Base-by-base conservation (phyloP, 2,329 filamentous ascomycete species). In the Fusarium agapanthi region DNA sequence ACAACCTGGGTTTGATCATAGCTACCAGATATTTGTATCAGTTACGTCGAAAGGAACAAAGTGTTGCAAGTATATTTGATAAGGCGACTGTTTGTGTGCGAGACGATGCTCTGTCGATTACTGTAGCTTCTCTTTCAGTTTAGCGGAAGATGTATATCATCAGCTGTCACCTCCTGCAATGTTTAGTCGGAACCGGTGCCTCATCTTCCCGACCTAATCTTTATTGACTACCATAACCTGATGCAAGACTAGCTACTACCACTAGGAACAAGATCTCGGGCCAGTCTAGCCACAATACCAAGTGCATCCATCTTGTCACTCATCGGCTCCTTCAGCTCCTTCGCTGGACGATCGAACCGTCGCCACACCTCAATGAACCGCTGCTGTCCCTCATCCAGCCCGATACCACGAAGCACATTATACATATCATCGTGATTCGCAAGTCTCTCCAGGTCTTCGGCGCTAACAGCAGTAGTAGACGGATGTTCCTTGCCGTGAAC, bases 21-120 rank as follows among this genome's bases (percentile, higher is more conserved):
- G 11, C 16, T 1, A 12, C 28, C 2, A 24, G 26, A 18, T 8
- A 24, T 10, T 18, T 14, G 7, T n/a, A 30, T 30, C 14, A 6
- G 10, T 8, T n/a, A n/a, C 9, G 11, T 0, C 12, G 20, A 22
- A 22, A 28, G 22, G 13, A 13, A 9, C 7, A 5, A 24, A 24
- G 2, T 0, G 24, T 4, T 26, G 8, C 12, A 26, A 20, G 5
- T 14, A 11, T 22, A 45, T 20, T 10, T 1, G 26, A 22, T 7
- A 5, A 22, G 44, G 0, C 9, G 15, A 48, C 6, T 9, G 5
- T 16, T 18, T 32, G 1, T 7, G 22, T n/a, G 9, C 4, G 28
- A 13, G 15, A 8, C 15, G 7, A n/a, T 48, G 22, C 1, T 48
- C 7, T n/a, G 3, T 18, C 7, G 6, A 18, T 22, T 15, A 45